Evolutionary conservation across 176 grass and related monocot genomes (phyloP).

Genomic region (Eleusine coracana): DNA sequence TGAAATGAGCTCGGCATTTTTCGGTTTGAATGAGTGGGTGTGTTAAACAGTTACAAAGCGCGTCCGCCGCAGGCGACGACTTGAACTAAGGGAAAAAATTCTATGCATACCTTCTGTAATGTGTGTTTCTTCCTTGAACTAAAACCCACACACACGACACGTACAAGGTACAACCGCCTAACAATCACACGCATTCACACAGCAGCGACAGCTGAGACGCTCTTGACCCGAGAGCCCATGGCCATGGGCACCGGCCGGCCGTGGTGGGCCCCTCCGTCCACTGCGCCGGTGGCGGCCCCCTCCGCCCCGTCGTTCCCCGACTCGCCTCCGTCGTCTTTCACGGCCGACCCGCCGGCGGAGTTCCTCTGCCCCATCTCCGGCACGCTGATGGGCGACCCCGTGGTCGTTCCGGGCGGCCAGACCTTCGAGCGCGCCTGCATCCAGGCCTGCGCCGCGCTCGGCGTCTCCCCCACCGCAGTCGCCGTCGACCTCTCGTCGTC

Average conservation of each 20-base stretch:
- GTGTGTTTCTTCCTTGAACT: no score
- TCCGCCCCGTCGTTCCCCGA: neutral
- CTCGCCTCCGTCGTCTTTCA: slow-evolving; percentile 49
- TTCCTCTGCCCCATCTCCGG: slow-evolving; percentile 94
- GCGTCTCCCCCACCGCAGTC: slow-evolving; percentile 62
- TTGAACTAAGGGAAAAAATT: no score
- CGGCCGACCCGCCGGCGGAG: slow-evolving; percentile 63
- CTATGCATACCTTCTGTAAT: no score
- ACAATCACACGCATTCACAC: neutral
- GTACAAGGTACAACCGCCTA: neutral
- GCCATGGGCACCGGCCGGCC: slow-evolving; percentile 46
- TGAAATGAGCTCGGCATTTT: neutral
- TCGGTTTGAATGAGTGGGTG: neutral
- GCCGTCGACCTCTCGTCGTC: slow-evolving; percentile 41
- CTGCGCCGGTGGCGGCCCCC: neutral
- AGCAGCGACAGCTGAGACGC: neutral
- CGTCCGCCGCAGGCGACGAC: neutral
- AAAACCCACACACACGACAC: slow-evolving; percentile 15
- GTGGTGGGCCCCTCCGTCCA: slow-evolving; percentile 45
- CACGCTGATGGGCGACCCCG: slow-evolving; percentile 86
- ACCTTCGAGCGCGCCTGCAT: slow-evolving; percentile 92
- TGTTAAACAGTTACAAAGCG: neutral
- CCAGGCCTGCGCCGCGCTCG: slow-evolving; percentile 73
- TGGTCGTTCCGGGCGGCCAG: slow-evolving; percentile 58
- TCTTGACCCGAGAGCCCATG: slow-evolving; percentile 23